Conservation (phyloP, 306 rosid genomes). For the Oemleria cerasiformis region DNA sequence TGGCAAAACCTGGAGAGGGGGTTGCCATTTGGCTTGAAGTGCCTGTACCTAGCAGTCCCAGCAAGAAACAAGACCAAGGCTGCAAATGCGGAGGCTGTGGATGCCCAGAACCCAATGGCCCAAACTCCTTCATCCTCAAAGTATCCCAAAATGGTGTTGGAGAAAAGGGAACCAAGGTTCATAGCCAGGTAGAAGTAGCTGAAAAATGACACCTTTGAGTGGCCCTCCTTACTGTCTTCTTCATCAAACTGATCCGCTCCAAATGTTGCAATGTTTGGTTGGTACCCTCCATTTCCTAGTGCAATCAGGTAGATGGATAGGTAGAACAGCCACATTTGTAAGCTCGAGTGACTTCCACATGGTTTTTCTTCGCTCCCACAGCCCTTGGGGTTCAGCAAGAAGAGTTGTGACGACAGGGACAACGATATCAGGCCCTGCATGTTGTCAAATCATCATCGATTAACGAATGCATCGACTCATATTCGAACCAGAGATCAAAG, state of each 20-base stretch:
- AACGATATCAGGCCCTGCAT: slow-evolving; percentile 67
- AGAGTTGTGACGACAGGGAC: slow-evolving; percentile 72
- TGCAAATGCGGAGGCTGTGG: slow-evolving; percentile 74
- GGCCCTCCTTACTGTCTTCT: slow-evolving; percentile 69
- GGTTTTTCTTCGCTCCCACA: slow-evolving; percentile 66
- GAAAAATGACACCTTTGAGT: slow-evolving; percentile 78
- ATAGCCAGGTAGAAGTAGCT: slow-evolving; percentile 98
- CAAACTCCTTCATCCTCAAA: slow-evolving; percentile 89
- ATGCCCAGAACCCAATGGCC: slow-evolving; percentile 91
- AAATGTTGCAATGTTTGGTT: slow-evolving; percentile 86
- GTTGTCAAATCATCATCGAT: neutral
- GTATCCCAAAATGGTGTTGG: slow-evolving; percentile 84
- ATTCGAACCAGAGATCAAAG: too few species aligned
- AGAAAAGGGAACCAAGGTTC: slow-evolving; percentile 89
- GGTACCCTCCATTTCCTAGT: slow-evolving; percentile 93
- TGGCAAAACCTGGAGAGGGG: slow-evolving; percentile 85
- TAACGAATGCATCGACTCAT: too few species aligned
- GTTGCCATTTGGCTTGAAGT: slow-evolving; percentile 88
- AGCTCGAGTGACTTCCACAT: slow-evolving; percentile 62
- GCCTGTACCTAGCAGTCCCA: slow-evolving; percentile 79
- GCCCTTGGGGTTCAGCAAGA: slow-evolving; percentile 74
- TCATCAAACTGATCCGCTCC: slow-evolving; percentile 98
- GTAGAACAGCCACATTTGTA: slow-evolving; percentile 70
- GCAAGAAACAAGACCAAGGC: slow-evolving; percentile 83
- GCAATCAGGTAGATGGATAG: slow-evolving; percentile 89